Conservation (phyloP, 2,329 filamentous ascomycete genomes). For the Fonsecaea pedrosoi region DNA sequence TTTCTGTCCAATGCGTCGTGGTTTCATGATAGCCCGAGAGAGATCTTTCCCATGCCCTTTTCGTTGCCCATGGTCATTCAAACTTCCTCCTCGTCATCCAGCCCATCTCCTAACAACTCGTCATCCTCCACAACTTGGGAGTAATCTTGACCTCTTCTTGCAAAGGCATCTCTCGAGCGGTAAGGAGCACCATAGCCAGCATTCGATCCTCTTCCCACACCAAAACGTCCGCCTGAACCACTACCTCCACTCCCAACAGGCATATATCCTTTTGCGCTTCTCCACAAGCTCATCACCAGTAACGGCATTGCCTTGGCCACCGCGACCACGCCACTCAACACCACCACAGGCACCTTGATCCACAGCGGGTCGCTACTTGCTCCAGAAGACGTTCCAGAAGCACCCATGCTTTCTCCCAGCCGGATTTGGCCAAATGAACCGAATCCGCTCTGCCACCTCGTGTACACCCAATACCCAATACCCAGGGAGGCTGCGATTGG, state of each 20-base stretch:
- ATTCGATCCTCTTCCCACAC: conserved; percentile 52
- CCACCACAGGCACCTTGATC: conserved; percentile 79
- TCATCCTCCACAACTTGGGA: conserved; percentile 91
- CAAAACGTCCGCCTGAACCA: conserved; percentile 46
- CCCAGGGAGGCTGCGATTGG: conserved; percentile 74
- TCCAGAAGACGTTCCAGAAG: conserved; percentile 23
- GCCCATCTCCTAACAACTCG: conserved; percentile 89
- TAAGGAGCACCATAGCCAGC: conserved; percentile 65
- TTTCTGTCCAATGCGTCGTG: not conserved
- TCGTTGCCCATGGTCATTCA: conserved; percentile 27
- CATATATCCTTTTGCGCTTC: conserved; percentile 62
- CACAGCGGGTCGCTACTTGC: conserved; percentile 71
- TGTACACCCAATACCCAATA: conserved; percentile 75
- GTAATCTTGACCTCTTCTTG: conserved; percentile 76
- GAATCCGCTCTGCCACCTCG: conserved; percentile 67
- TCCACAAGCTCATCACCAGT: conserved; percentile 74
- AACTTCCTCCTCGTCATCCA: conserved; percentile 76
- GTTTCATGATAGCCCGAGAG: conserved; percentile 1
- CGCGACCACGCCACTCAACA: conserved; percentile 83
- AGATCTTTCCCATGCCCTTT: not conserved
- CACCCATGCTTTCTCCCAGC: conserved; percentile 69
- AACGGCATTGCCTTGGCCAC: conserved; percentile 75
- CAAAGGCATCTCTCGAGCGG: conserved; percentile 87
- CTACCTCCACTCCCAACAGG: conserved; percentile 58
- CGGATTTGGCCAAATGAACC: conserved; percentile 91